Evolutionary conservation across 345 rosid species (phyloP).

Genomic region (Pugionium cornutum): DNA sequence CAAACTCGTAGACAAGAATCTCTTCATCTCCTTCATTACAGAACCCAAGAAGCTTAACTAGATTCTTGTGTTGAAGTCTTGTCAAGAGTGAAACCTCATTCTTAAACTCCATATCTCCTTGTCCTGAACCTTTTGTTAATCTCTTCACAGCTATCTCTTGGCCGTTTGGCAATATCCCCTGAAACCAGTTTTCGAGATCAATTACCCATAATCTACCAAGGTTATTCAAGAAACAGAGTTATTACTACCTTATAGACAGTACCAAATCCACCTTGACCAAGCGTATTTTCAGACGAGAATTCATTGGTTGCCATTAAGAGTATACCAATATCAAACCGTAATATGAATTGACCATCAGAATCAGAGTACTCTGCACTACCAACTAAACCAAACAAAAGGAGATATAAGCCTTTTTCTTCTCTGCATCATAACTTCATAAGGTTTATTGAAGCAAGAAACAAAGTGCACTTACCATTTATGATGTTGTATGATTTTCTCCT

Average conservation of each 20-base stretch:
- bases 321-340: conserved; percentile 14
- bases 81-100: conserved; percentile 51
- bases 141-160: conserved; percentile 52
- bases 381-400: too few relatives aligned
- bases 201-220: too few relatives aligned
- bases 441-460: neutral
- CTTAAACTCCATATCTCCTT: conserved; percentile 52
- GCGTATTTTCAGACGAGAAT: conserved; percentile 35
- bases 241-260: conserved; percentile 42
- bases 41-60: conserved; percentile 53
- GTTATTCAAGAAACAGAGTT: too few relatives aligned
- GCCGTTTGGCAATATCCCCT: conserved; percentile 48
- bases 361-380: conserved; percentile 9
- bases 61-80: conserved; percentile 56
- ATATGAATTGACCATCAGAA: conserved; percentile 16
- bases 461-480: conserved; percentile 14
- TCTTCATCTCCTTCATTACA: conserved; percentile 44
- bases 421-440: too few relatives aligned
- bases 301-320: conserved; percentile 20
- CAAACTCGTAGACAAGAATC: conserved; percentile 53
- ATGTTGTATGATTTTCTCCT: conserved; percentile 8
- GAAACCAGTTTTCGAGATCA: conserved; percentile 1
- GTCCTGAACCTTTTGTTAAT: conserved; percentile 37
- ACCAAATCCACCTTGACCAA: conserved; percentile 49
- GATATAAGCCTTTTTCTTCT: too few relatives aligned